Base-by-base conservation (phyloP, 495 filamentous ascomycete species). In the Lepraria neglecta region DNA sequence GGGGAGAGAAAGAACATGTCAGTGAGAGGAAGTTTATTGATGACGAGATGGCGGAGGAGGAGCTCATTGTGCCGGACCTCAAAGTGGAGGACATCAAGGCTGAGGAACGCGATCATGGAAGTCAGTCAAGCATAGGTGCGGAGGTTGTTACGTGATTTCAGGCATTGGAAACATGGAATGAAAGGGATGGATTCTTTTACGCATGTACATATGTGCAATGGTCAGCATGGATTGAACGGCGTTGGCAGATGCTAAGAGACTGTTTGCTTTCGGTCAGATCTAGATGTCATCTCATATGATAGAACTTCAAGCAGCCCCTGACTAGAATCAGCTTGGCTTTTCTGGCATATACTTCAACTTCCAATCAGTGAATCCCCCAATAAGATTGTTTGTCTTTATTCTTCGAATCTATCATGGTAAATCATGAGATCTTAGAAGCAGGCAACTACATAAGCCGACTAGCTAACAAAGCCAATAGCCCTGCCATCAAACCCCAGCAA, bases 1-100 rank as follows among this genome's bases (percentile, higher is more conserved):
- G 78, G 67, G 70, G 69, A 50, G 70, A 70, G 47, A 75, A 76
- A 55, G 69, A 76, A 61, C 89, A 91, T 73, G 84, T 96, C 56
- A 96, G 91, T 71, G 92, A 97, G 71, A 79, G 92, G 64, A 96
- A 95, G 67, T 97, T 96, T 76, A 84, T 95, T 51, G 81, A 82
- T n/a, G 83, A 89, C 42, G 82, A 82, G 65, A 75, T 70, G 66
- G 78, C 47, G 19, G 77, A 78, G 28, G 91, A 95, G 74, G 89
- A 96, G 70, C 71, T 95, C 60, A 86, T 96, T 61, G 80, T 90
- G 50, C 88, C 90, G 0, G 88, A 81, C 27, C 68, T 62, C 5
- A 65, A 61, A 21, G 43, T 65, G 38, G 70, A 71, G 21, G 74
- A 72, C 48, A 52, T 60, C 15, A 65, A 61, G 30, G 56, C 65